Conservation (phyloP, 2,329 filamentous ascomycete species). For the Aureobasidium uvarum region DNA sequence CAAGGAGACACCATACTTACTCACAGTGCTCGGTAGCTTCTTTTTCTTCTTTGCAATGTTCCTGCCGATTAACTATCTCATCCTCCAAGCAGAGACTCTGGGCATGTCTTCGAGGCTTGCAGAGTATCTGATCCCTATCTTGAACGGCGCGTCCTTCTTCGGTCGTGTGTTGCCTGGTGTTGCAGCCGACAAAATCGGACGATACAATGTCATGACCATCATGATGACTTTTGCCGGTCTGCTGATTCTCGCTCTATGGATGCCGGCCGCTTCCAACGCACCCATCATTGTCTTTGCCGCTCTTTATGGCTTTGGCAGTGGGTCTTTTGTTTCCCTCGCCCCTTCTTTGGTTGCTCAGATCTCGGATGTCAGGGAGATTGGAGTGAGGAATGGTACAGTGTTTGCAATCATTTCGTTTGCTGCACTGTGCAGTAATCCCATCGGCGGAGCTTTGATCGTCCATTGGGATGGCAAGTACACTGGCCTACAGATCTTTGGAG, state of each 20-base stretch:
- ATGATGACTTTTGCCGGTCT: constrained; percentile 50
- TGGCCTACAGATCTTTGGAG: constrained; percentile 65
- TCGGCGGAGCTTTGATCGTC: constrained; percentile 51
- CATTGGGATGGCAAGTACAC: constrained; percentile 55
- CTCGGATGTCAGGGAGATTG: constrained; percentile 64
- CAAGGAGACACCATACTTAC: constrained; percentile 38
- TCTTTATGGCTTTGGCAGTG: constrained; percentile 69
- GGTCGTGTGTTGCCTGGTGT: constrained; percentile 57
- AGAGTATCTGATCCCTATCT: constrained; percentile 54
- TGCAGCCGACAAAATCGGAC: constrained; percentile 54
- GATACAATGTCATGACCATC: constrained; percentile 55
- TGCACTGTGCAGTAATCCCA: constrained; percentile 60
- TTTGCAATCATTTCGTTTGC: constrained; percentile 64
- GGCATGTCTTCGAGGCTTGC: constrained; percentile 52
- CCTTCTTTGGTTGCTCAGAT: constrained; percentile 69
- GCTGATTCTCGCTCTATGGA: constrained; percentile 56
- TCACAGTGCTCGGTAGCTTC: constrained; percentile 41
- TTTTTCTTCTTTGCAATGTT: constrained; percentile 64
- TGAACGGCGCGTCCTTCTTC: constrained; percentile 53
- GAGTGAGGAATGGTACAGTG: constrained; percentile 63
- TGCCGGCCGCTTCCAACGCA: constrained; percentile 52
- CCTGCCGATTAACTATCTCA: constrained; percentile 54
- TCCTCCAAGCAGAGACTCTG: constrained; percentile 46
- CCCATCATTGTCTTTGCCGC: constrained; percentile 63
- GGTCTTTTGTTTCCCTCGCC: constrained; percentile 62